phyloP scores from a whole-genome alignment of 176 grass and related monocot species.

The Panicum miliaceum region DNA sequence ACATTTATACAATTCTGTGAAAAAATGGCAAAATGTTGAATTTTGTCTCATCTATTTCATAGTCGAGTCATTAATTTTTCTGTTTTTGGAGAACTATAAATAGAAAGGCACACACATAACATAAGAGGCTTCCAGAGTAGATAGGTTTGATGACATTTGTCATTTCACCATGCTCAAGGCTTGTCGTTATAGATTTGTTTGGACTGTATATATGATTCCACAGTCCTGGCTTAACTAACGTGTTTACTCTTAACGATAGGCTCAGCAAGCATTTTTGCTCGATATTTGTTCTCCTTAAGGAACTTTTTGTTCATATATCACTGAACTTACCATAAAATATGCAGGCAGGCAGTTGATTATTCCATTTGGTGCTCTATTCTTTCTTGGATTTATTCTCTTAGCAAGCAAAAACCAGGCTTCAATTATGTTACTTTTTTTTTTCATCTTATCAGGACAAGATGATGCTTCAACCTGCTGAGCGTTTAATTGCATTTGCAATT shows the following conservation, averaged over 20 bases:
- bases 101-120: neutral
- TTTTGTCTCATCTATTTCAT: conserved; percentile 12
- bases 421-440: neutral
- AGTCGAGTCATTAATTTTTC: neutral
- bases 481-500: conserved; percentile 86
- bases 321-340: conserved; percentile 9
- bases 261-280: neutral
- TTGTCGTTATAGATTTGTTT: conserved; percentile 1
- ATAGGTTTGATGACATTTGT: neutral
- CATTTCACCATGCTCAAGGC: neutral
- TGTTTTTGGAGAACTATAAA: neutral
- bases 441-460: conserved; percentile 70
- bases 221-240: neutral
- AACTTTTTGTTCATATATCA: conserved; percentile 26
- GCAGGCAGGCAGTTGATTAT: neutral
- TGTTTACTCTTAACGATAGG: neutral
- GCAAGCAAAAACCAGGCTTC: neutral
- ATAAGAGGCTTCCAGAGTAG: neutral
- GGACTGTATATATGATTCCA: conserved; percentile 23
- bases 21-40: conserved; percentile 11
- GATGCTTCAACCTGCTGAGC: conserved; percentile 77
- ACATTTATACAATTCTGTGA: neutral
- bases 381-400: conserved; percentile 35
- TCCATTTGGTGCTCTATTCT: conserved; percentile 8
- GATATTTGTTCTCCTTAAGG: neutral